Percentiles rank a stretch among this genome's conserved stretches.
Evolutionary conservation across 129 eudicot genomes (phyloP).

Genomic region (Flaveria brownii): DNA sequence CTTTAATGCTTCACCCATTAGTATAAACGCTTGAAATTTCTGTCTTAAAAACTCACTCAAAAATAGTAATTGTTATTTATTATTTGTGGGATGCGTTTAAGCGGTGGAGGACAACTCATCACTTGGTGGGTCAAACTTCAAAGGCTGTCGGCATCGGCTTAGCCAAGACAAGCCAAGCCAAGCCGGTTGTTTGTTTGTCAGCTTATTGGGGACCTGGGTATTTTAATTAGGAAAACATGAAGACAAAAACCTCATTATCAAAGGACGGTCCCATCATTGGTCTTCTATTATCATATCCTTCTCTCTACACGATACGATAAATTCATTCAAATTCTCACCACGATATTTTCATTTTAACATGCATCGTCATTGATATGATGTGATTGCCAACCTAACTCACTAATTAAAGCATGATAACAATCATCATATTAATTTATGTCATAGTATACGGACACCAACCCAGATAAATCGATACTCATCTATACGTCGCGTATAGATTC

Average conservation of each 20-base stretch:
- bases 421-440: not conserved
- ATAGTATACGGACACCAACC: no score
- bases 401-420: not conserved
- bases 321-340: not conserved
- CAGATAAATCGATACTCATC: no score
- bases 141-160: not conserved
- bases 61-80: not conserved
- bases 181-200: slow-evolving; percentile 1
- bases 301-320: not conserved
- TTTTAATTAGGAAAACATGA: slow-evolving; percentile 16
- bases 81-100: not conserved
- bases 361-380: slow-evolving; percentile 13
- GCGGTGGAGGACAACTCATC: not conserved
- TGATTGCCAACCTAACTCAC: slow-evolving; percentile 27
- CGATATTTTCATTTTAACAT: slow-evolving; percentile 14
- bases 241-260: slow-evolving; percentile 14
- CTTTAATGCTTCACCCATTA: no score
- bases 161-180: not conserved
- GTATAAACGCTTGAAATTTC: no score
- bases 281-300: not conserved
- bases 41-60: no score
- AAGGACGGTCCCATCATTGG: slow-evolving; percentile 15
- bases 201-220: slow-evolving; percentile 20
- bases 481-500: no score
- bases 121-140: not conserved